Base-by-base conservation (phyloP, 2,329 filamentous ascomycete species). In the Curvularia hawaiiensis region DNA sequence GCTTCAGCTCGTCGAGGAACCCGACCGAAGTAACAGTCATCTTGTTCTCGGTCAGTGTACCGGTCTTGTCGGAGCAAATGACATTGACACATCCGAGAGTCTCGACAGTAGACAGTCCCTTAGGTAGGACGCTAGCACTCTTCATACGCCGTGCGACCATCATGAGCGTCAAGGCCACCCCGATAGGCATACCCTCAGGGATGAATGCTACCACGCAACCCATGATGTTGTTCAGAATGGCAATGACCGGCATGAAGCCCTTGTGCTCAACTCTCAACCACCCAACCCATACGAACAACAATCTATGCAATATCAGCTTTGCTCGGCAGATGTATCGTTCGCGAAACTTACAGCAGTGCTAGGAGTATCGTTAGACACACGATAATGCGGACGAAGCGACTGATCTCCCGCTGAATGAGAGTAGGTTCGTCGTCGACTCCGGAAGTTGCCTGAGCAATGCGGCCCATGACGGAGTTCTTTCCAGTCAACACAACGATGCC, bases 401-500 rank as follows among this genome's bases (percentile, higher is more conserved):
- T 46, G 14, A 46, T 46, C 44, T 46, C 44, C 24, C 44, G 44
- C n/a, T 46, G 44, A n/a, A 46, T 46, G 11, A 46, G 44, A 20
- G 44, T 46, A n/a, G 44, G 44, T 3, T 46, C 44, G n/a, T 46
- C 44, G 16, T 46, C 18, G 16, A 46, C 44, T 3, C 44, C 44
- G 33, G 44, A 46, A n/a, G 44, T 46, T 31, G 44, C 44, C 44
- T 31, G 44, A 3, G 44, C 44, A n/a, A 46, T 46, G 30, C 44
- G 44, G 20, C 44, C 44, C 44, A 46, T 46, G 26, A 46, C 44
- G n/a, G 44, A 46, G 6, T 46, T 46, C 26, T 33, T 20, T 46
- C 44, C 44, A 11, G 44, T 46, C 44, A 46, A 46, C n/a, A 46
- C 44, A 46, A 46, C 26, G 28, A 46, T 46, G 14, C 44, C 44